These are phyloP conservation scores for Teunomyces atbi DNA, from an alignment of 805 yeast species.

Conservation along the genomic window DNA sequence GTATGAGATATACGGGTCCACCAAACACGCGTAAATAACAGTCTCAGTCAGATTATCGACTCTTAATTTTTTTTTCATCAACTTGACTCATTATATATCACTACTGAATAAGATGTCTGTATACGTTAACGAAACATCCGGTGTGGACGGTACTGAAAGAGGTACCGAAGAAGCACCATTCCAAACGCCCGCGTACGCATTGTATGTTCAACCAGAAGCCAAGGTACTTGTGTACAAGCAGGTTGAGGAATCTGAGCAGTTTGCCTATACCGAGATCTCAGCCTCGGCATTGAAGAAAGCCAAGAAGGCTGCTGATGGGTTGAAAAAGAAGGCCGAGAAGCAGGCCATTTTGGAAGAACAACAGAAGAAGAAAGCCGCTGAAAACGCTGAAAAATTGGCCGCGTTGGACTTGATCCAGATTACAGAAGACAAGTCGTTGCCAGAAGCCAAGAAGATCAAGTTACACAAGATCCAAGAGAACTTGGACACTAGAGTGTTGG, in stretches of 20 bases:
- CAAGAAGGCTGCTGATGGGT: constrained; percentile 90
- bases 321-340: constrained; percentile 78
- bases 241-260: constrained; percentile 50
- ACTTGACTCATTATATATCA: neutral
- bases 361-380: constrained; percentile 54
- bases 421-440: constrained; percentile 69
- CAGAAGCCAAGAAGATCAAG: constrained; percentile 67
- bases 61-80: neutral
- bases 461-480: constrained; percentile 51
- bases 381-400: constrained; percentile 72
- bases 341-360: constrained; percentile 58
- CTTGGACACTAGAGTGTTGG: constrained; percentile 69
- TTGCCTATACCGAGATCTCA: constrained; percentile 70
- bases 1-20: neutral
- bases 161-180: constrained; percentile 75
- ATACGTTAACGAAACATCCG: constrained; percentile 73
- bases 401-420: constrained; percentile 71
- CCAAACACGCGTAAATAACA: neutral
- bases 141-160: constrained; percentile 59
- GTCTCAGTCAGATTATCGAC: neutral
- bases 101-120: constrained; percentile 35
- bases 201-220: constrained; percentile 51
- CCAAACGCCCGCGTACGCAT: constrained; percentile 81
- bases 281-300: constrained; percentile 95
- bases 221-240: constrained; percentile 61